A percentile compares a stretch with the other conserved stretches of the same genome.
phyloP scores from a whole-genome alignment of 371 early-diverging fungal genomes.

The Chytridiales sp. region DNA sequence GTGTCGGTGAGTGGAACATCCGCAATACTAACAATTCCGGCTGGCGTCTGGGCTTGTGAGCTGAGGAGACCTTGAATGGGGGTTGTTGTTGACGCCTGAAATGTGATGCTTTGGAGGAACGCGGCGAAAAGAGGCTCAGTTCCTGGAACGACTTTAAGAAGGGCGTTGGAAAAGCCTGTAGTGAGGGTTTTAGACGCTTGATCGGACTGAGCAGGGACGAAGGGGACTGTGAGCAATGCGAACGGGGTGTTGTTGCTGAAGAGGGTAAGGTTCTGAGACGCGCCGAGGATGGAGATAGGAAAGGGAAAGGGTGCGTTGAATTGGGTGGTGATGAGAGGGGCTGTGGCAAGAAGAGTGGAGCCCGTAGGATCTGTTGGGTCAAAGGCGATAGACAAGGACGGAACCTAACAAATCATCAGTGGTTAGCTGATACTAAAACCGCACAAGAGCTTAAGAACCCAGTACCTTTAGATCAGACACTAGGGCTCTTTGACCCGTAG shows the following conservation, averaged over 20 bases:
- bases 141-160: constrained; percentile 14
- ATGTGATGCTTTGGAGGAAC: constrained; percentile 16
- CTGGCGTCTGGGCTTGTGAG: constrained; percentile 6
- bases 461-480: too few relatives aligned
- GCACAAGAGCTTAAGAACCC: too few relatives aligned
- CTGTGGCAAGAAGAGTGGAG: too few relatives aligned
- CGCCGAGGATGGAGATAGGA: constrained; percentile 8
- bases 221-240: constrained; percentile 8
- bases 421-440: too few relatives aligned
- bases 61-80: constrained; percentile 8
- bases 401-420: too few relatives aligned
- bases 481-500: too few relatives aligned
- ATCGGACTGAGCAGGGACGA: constrained; percentile 5
- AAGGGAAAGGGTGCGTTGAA: constrained; percentile 23
- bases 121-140: constrained; percentile 14
- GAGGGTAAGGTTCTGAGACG: constrained; percentile 9
- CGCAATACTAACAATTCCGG: constrained; percentile 49
- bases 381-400: too few relatives aligned
- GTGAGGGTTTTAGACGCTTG: not conserved
- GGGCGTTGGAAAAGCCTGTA: constrained; percentile 7
- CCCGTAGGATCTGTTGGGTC: too few relatives aligned
- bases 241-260: constrained; percentile 13
- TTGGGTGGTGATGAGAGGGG: too few relatives aligned
- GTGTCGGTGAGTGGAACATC: constrained; percentile 36
- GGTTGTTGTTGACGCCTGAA: not conserved